These are phyloP conservation scores for Graphiopsis chlorocephala DNA, from an alignment of 2,329 filamentous ascomycete genomes.

Conservation along the genomic window DNA sequence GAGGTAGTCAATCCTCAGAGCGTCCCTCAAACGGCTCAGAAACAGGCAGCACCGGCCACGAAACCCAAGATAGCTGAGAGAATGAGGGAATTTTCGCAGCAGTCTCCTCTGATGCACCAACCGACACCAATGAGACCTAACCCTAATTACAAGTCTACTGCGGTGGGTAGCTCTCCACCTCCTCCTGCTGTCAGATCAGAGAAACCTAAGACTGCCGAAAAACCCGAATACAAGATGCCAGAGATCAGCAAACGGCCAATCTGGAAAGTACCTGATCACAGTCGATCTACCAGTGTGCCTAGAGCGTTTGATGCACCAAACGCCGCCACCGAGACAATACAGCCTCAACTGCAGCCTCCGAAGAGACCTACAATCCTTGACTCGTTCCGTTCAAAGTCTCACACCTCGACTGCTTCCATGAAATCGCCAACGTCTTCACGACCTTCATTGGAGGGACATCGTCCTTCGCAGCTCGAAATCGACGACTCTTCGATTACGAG, in stretches of 20 bases:
- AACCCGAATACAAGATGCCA: conserved; percentile 29
- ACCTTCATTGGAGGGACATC: conserved; percentile 68
- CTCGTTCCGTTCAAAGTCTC: conserved; percentile 49
- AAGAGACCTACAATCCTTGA: conserved; percentile 45
- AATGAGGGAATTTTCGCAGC: conserved; percentile 8
- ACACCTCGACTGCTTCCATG: conserved; percentile 44
- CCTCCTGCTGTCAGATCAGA: conserved; percentile 35
- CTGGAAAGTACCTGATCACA: conserved; percentile 54
- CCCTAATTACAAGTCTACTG: conserved; percentile 59
- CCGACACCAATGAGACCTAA: conserved; percentile 47
- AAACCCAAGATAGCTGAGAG: conserved; percentile 15
- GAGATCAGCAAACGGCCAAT: conserved; percentile 48
- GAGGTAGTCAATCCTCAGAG: conserved; percentile 17
- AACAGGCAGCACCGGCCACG: conserved; percentile 14
- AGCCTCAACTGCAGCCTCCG: conserved; percentile 32
- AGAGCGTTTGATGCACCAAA: conserved; percentile 40
- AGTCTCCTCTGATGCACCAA: conserved; percentile 36
- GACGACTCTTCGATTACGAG: conserved; percentile 52
- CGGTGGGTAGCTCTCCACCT: conserved; percentile 43
- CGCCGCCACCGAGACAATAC: conserved; percentile 37
- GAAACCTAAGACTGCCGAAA: background rate
- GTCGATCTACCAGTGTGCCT: conserved; percentile 50
- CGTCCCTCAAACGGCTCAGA: conserved; percentile 15
- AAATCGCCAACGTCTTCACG: conserved; percentile 57
- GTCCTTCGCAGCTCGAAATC: conserved; percentile 62